Conservation (phyloP, 306 rosid species). For the Inga leiocalycina region DNA sequence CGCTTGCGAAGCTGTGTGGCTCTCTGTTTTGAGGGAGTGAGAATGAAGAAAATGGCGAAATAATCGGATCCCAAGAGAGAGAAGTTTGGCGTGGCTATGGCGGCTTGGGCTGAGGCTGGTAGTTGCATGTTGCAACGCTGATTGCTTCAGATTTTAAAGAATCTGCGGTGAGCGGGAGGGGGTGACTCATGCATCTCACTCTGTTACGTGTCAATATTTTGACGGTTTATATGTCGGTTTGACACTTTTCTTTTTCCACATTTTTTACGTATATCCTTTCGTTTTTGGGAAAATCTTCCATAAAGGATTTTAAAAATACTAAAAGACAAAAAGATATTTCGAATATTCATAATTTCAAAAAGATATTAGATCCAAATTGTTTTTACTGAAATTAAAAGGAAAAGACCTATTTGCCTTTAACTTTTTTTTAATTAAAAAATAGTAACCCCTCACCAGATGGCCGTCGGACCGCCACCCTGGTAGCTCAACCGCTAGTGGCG, state of each 20-base stretch:
- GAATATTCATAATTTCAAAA: no score
- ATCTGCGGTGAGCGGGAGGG: conserved; percentile 6
- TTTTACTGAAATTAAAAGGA: no score
- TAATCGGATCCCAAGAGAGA: conserved; percentile 44
- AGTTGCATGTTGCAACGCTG: conserved; percentile 31
- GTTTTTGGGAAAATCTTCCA: no score
- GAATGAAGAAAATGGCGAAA: conserved; percentile 18
- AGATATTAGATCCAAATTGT: no score
- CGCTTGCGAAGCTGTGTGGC: neutral
- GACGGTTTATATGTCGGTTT: conserved; percentile 40
- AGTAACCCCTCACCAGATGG: no score
- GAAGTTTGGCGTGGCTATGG: neutral
- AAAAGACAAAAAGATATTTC: no score
- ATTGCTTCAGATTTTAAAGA: conserved; percentile 37
- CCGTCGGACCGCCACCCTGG: no score
- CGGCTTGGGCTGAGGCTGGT: neutral
- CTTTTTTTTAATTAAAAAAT: no score
- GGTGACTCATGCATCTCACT: conserved; percentile 32
- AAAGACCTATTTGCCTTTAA: no score
- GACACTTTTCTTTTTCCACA: neutral
- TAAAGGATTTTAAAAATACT: no score
- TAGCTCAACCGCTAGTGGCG: no score
- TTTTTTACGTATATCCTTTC: neutral
- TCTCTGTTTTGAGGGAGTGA: neutral
- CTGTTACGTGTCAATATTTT: conserved; percentile 56